These are phyloP conservation scores for Trichosporon ovoides DNA, from an alignment of 1,284 basidiomycete genomes.

Conservation along the genomic window DNA sequence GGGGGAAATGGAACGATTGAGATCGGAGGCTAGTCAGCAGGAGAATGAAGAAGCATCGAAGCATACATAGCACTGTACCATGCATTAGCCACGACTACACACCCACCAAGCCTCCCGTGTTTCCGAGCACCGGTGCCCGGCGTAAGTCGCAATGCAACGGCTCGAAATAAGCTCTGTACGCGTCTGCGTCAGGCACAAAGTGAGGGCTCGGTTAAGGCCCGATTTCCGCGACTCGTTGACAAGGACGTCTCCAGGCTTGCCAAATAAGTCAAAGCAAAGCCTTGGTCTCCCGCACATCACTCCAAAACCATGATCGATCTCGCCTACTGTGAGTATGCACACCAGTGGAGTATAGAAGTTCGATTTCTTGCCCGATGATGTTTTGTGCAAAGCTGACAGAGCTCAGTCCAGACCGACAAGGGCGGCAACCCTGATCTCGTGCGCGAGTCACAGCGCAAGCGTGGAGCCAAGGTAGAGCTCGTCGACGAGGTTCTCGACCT, in stretches of 20 bases:
- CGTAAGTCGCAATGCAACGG: not conserved
- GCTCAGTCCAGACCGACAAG: slow-evolving; percentile 56
- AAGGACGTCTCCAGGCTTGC: not conserved
- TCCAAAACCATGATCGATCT: slow-evolving; percentile 45
- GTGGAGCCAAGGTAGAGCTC: slow-evolving; percentile 79
- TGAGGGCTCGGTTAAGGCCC: not conserved
- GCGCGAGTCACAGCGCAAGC: slow-evolving; percentile 84
- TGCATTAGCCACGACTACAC: not conserved
- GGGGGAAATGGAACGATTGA: not conserved
- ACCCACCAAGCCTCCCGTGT: too few species aligned
- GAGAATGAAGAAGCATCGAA: not conserved
- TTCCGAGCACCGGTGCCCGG: not conserved
- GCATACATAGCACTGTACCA: slow-evolving; percentile 3
- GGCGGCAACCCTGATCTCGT: slow-evolving; percentile 94
- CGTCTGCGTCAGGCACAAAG: not conserved
- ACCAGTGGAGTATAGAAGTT: too few species aligned
- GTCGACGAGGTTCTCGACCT: slow-evolving; percentile 90
- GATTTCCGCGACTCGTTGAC: slow-evolving; percentile 3
- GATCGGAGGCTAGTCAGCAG: not conserved
- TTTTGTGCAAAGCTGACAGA: not conserved
- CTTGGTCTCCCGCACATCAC: not conserved
- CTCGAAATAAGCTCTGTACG: too few species aligned
- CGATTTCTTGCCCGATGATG: not conserved
- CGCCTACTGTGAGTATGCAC: slow-evolving; percentile 36
- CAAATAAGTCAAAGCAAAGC: not conserved